Evolutionary conservation across 208 protist genomes (phyloP).

Genomic region (Acanthamoeba triangularis): DNA sequence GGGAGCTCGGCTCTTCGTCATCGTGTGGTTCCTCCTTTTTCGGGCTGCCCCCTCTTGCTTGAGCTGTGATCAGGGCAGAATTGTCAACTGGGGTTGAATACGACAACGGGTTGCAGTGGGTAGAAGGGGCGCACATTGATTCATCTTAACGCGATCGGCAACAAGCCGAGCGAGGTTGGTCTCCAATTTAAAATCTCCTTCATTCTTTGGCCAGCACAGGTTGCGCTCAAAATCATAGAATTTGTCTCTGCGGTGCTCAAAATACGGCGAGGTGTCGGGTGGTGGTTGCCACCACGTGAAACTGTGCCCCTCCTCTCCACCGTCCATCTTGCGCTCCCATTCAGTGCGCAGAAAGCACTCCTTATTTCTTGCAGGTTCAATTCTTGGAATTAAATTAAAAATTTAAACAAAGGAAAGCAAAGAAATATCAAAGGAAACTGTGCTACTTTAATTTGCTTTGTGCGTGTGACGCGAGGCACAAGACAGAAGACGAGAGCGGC

Average conservation of each 20-base stretch:
- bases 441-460: too few relatives aligned
- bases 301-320: background rate
- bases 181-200: background rate
- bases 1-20: background rate
- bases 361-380: too few relatives aligned
- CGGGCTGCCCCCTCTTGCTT: background rate
- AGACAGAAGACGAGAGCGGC: too few relatives aligned
- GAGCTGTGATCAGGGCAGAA: background rate
- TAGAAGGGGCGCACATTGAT: background rate
- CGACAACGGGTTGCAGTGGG: too few relatives aligned
- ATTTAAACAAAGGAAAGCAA: too few relatives aligned
- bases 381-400: background rate
- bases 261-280: background rate
- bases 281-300: conserved; percentile 30
- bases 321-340: background rate
- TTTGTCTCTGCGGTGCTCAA: conserved; percentile 31
- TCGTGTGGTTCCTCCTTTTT: background rate
- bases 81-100: too few relatives aligned
- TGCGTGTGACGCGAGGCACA: too few relatives aligned
- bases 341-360: too few relatives aligned
- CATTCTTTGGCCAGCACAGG: background rate
- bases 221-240: conserved; percentile 20
- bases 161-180: background rate
- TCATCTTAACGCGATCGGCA: background rate
- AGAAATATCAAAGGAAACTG: too few relatives aligned